Conservation (phyloP, 495 filamentous ascomycete species). For the Rhizodiscina lignyota region DNA sequence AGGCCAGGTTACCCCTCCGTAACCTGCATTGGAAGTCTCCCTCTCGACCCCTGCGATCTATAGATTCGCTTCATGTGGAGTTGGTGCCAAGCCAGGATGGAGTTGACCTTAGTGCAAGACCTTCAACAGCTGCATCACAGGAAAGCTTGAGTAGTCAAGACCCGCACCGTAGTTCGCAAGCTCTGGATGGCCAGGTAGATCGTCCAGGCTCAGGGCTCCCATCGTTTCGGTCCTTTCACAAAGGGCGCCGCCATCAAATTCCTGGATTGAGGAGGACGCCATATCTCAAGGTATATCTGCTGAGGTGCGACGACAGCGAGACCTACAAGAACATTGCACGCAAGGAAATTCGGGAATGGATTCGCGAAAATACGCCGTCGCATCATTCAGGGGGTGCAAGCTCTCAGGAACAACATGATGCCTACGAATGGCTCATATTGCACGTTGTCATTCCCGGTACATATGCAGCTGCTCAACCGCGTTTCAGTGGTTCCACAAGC, state of each 20-base stretch:
- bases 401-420: conserved; percentile 72
- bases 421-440: conserved; percentile 90
- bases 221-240: too few species aligned
- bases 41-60: conserved; percentile 74
- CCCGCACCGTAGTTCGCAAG: neutral
- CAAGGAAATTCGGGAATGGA: conserved; percentile 75
- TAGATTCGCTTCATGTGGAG: conserved; percentile 79
- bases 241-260: conserved; percentile 78
- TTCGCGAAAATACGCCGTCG: conserved; percentile 41
- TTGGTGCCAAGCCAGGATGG: conserved; percentile 41
- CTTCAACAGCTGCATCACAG: neutral
- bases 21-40: conserved; percentile 96
- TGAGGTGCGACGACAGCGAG: conserved; percentile 89
- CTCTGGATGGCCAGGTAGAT: too few species aligned
- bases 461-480: conserved; percentile 51
- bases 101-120: conserved; percentile 4
- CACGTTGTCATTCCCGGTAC: conserved; percentile 80
- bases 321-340: conserved; percentile 68
- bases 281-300: conserved; percentile 77
- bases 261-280: conserved; percentile 86
- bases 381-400: conserved; percentile 19
- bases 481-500: conserved; percentile 22
- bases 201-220: too few species aligned
- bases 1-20: conserved; percentile 66
- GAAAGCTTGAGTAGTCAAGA: neutral